A percentile compares a stretch with the other conserved stretches of the same genome.
These are phyloP conservation scores for Liriodendron chinense DNA, from an alignment of 164 flowering plant genomes.

Conservation along the genomic window DNA sequence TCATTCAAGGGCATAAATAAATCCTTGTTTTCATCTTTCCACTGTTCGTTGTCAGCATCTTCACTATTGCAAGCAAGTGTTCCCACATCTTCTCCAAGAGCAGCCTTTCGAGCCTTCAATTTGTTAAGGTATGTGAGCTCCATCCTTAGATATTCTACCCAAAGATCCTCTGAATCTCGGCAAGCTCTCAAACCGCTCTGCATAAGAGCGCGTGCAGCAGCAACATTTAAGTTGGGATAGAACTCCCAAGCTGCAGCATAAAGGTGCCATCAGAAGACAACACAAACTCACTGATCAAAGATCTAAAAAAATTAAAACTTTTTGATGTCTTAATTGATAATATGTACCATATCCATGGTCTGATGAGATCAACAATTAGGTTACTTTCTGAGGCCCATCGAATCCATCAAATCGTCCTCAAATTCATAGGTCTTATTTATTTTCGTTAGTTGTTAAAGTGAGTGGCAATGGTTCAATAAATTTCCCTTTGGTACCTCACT, in stretches of 20 bases:
- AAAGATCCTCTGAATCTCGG: slow-evolving; percentile 74
- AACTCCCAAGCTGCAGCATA: slow-evolving; percentile 99
- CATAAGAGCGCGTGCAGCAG: slow-evolving; percentile 89
- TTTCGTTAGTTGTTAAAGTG: too few species aligned
- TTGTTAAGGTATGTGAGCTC: slow-evolving; percentile 88
- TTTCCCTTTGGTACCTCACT: too few species aligned
- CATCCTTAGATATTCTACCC: slow-evolving; percentile 95
- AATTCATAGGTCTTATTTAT: too few species aligned
- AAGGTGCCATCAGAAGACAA: slow-evolving; percentile 10
- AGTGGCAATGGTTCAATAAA: too few species aligned
- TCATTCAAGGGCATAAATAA: slow-evolving; percentile 61
- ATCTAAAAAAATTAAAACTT: too few species aligned
- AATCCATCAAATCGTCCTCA: too few species aligned
- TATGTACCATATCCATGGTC: too few species aligned
- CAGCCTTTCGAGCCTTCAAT: slow-evolving; percentile 71
- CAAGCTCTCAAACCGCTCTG: slow-evolving; percentile 80
- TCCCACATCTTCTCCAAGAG: slow-evolving; percentile 75
- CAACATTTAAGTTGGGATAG: slow-evolving; percentile 67
- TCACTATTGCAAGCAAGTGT: slow-evolving; percentile 28
- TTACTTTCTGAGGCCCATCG: too few species aligned
- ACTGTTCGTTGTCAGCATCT: slow-evolving; percentile 44
- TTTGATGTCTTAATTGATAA: too few species aligned
- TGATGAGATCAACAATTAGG: too few species aligned
- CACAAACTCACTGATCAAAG: too few species aligned
- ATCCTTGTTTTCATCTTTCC: slow-evolving; percentile 82